Base-by-base conservation (phyloP, 1,284 basidiomycete genomes). In the Mycena sp. region DNA sequence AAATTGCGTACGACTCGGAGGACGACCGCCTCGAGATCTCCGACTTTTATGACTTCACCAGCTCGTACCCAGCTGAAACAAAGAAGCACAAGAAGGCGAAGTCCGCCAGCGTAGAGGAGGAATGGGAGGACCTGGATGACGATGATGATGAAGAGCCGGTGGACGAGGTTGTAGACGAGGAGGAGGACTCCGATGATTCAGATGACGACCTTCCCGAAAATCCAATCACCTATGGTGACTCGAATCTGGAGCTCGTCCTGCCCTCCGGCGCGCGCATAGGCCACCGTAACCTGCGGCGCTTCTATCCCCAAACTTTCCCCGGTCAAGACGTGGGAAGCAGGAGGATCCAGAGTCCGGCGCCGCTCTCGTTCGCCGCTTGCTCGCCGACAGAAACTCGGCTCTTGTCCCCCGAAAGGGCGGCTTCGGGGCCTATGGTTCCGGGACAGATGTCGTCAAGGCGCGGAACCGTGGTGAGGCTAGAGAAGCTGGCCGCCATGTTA, bases 181-280 rank as follows among this genome's bases (percentile, higher is more conserved):
- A n/a, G n/a, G n/a, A n/a, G n/a, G n/a, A n/a, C n/a, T n/a, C n/a
- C n/a, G n/a, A 77, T 41, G 74, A 75, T 6, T 80, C 82, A 16
- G 80, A 80, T 76, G 85, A 85, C 28, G 81, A 77, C n/a, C 70
- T 85, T 6, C 81, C 81, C 0, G 84, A 85, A 17, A 83, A 80
- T 71, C 80, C 85, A 57, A 78, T 93, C 59, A 83, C 87, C 0
- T 91, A 90, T 65, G 92, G 91, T 35, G 91, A 94, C 73, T 87
- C 90, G 2, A 80, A 89, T 38, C 89, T 91, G 71, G 97, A 99
- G 70, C 90, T 99, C n/a, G 91, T 98, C 6, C 85, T 99, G 6
- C 96, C 98, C 0, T 97, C 96, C 0, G 98, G 98, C 41, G 87
- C 90, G 11, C 89, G 94, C 9, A 91, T 99, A 67, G 96, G 96